Conservation (phyloP, 352 stramenopile species). For the Phytophthora boehmeriae region DNA sequence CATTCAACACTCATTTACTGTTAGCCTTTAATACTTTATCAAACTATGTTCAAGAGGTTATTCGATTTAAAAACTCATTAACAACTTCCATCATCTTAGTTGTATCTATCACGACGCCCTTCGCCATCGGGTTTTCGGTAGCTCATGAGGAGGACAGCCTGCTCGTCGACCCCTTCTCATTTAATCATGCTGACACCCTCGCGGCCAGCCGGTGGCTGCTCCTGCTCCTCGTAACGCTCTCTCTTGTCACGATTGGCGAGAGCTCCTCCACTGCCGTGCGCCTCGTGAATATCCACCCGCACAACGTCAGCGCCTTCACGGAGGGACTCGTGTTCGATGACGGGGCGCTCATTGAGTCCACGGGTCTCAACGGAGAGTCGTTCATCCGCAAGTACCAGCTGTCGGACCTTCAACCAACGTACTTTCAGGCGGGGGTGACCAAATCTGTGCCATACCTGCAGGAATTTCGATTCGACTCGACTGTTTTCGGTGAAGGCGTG, state of each 20-base stretch:
- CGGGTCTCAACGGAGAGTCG: slow-evolving; percentile 61
- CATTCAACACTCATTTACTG: no score
- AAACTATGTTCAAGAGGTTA: slow-evolving; percentile 4
- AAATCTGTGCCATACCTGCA: slow-evolving; percentile 28
- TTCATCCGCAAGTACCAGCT: slow-evolving; percentile 78
- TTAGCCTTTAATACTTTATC: not conserved
- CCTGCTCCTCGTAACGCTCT: slow-evolving; percentile 7
- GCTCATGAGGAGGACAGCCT: not conserved
- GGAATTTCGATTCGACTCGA: slow-evolving; percentile 61
- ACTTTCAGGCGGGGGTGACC: slow-evolving; percentile 15
- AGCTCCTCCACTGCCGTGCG: slow-evolving; percentile 43
- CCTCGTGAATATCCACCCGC: slow-evolving; percentile 66
- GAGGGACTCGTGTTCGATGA: slow-evolving; percentile 75
- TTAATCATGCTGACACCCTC: slow-evolving; percentile 2
- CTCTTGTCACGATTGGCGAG: slow-evolving; percentile 12
- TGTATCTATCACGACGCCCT: not conserved
- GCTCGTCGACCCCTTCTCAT: not conserved
- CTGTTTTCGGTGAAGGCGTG: slow-evolving; percentile 85
- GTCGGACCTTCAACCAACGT: slow-evolving; percentile 20
- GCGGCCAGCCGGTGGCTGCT: slow-evolving; percentile 12
- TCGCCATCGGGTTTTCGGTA: slow-evolving; percentile 2
- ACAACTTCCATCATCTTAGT: not conserved
- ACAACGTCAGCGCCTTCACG: slow-evolving; percentile 73
- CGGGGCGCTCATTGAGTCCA: slow-evolving; percentile 74
- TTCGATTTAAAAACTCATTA: not conserved